phyloP scores from a whole-genome alignment of 352 stramenopile species.

The Phytophthora cactorum region DNA sequence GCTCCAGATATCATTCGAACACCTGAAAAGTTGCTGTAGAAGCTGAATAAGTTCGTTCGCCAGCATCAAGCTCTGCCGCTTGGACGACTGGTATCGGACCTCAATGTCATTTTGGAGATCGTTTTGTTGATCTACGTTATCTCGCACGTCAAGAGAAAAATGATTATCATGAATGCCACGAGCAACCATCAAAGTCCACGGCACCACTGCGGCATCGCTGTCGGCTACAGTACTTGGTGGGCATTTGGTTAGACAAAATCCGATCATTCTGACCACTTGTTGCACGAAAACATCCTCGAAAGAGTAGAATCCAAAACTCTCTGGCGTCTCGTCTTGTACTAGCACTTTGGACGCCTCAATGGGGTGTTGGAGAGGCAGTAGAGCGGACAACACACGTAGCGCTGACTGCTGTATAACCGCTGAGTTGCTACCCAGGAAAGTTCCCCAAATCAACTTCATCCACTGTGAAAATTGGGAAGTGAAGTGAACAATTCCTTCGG shows the following conservation, averaged over 20 bases:
- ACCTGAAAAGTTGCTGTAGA: constrained; percentile 23
- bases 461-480: constrained; percentile 42
- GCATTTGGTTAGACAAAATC: constrained; percentile 46
- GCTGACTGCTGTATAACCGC: constrained; percentile 68
- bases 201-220: constrained; percentile 8
- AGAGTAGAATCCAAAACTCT: constrained; percentile 32
- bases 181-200: constrained; percentile 40
- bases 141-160: constrained; percentile 29
- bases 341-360: constrained; percentile 27
- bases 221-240: constrained; percentile 8
- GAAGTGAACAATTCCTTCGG: constrained; percentile 57
- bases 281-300: constrained; percentile 46
- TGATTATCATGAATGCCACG: constrained; percentile 39
- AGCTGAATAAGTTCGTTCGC: constrained; percentile 42
- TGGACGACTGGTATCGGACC: constrained; percentile 29
- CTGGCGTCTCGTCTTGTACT: constrained; percentile 1
- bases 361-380: constrained; percentile 51
- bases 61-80: constrained; percentile 29
- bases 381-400: constrained; percentile 54
- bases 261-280: constrained; percentile 54
- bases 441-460: constrained; percentile 59
- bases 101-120: constrained; percentile 33
- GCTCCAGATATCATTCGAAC: constrained; percentile 25
- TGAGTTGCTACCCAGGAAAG: constrained; percentile 54
- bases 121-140: constrained; percentile 1